These are phyloP conservation scores for Fraxinus cuspidata DNA, from an alignment of 257 asterid species.

Conservation along the genomic window DNA sequence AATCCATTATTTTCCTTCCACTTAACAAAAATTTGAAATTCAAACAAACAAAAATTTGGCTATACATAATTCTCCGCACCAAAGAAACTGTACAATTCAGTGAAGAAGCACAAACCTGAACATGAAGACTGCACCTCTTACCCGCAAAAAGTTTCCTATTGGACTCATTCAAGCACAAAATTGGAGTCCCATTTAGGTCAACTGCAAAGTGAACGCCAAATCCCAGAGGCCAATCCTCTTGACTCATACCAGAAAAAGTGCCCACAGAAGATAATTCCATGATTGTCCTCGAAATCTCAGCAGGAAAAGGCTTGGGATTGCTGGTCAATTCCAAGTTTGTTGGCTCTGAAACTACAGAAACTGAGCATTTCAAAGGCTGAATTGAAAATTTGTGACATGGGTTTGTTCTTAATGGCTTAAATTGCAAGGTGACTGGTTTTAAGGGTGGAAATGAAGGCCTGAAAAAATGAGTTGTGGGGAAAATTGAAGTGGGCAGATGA, in stretches of 20 bases:
- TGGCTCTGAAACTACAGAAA: slow-evolving; percentile 66
- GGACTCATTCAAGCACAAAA: slow-evolving; percentile 58
- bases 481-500: slow-evolving; percentile 40
- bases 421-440: slow-evolving; percentile 24
- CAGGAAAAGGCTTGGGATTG: slow-evolving; percentile 60
- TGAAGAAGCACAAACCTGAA: slow-evolving; percentile 50
- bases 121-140: slow-evolving; percentile 69
- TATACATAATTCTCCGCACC: neutral
- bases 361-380: slow-evolving; percentile 51
- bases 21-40: neutral
- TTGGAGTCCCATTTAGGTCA: slow-evolving; percentile 71
- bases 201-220: slow-evolving; percentile 78
- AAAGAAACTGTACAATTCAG: slow-evolving; percentile 1
- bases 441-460: slow-evolving; percentile 25
- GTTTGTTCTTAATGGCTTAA: slow-evolving; percentile 27
- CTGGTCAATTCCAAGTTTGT: slow-evolving; percentile 39
- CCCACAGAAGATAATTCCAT: slow-evolving; percentile 73
- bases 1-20: slow-evolving; percentile 12
- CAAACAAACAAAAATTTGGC: slow-evolving; percentile 13
- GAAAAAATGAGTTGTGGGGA: slow-evolving; percentile 37
- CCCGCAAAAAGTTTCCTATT: slow-evolving; percentile 36
- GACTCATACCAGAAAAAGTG: slow-evolving; percentile 66
- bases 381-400: slow-evolving; percentile 27
- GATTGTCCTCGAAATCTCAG: slow-evolving; percentile 84
- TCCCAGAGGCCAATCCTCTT: slow-evolving; percentile 80